Conservation (phyloP, 768 basidiomycete genomes). For the Leccinellum rugosiceps region DNA sequence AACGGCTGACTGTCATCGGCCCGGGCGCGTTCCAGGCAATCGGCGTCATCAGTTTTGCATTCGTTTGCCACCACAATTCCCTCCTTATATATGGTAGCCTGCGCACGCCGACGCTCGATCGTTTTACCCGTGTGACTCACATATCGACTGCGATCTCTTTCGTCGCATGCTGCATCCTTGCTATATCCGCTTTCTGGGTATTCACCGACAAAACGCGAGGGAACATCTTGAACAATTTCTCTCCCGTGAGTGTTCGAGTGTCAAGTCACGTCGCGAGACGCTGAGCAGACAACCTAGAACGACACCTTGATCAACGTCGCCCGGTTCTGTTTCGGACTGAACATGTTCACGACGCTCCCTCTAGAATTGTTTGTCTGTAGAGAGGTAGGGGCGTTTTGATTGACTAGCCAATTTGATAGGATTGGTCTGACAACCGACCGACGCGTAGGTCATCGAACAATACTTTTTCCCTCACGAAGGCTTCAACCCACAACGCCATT, state of each 20-base stretch:
- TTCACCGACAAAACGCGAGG: slow-evolving; percentile 92
- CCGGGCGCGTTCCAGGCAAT: slow-evolving; percentile 92
- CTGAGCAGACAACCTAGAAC: slow-evolving; percentile 39
- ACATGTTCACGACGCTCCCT: slow-evolving; percentile 98
- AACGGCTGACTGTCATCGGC: slow-evolving; percentile 71
- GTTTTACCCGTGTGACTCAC: slow-evolving; percentile 91
- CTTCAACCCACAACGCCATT: slow-evolving; percentile 79
- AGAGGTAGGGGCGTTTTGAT: slow-evolving; percentile 52
- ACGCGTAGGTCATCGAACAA: slow-evolving; percentile 80
- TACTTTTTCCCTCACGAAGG: slow-evolving; percentile 90
- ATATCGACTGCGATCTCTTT: slow-evolving; percentile 84
- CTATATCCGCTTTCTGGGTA: slow-evolving; percentile 80
- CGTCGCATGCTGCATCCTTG: slow-evolving; percentile 79
- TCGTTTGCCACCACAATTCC: slow-evolving; percentile 98
- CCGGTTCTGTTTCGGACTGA: slow-evolving; percentile 88
- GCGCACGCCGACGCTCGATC: slow-evolving; percentile 88
- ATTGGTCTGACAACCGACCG: slow-evolving; percentile 1
- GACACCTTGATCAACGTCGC: slow-evolving; percentile 95
- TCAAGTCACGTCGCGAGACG: not conserved
- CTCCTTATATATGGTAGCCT: slow-evolving; percentile 94
- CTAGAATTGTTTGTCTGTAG: slow-evolving; percentile 96
- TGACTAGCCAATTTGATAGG: not conserved
- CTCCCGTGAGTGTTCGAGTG: slow-evolving; percentile 44
- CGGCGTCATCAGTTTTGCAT: slow-evolving; percentile 95
- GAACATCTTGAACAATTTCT: slow-evolving; percentile 97